Conservation (phyloP, 1,284 basidiomycete genomes). For the Binderoboletus segoi region DNA sequence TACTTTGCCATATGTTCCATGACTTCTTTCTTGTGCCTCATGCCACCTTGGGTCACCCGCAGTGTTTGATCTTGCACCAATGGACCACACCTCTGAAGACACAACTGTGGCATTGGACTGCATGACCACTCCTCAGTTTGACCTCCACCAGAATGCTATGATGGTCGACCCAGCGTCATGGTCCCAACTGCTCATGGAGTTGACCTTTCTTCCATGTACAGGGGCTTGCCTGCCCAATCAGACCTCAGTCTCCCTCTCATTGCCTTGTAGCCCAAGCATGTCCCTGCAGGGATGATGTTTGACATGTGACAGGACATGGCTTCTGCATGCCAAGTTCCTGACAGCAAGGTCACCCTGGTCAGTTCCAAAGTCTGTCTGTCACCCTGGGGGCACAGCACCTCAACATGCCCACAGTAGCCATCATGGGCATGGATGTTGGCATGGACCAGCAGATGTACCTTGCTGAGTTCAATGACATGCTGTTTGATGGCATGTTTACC, state of each 20-base stretch:
- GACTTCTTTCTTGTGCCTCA: conserved; percentile 30
- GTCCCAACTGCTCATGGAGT: conserved; percentile 6
- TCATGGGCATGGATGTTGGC: conserved; percentile 16
- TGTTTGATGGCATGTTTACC: conserved; percentile 17
- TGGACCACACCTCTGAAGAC: conserved; percentile 31
- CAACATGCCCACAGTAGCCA: background rate
- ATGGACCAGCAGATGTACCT: conserved; percentile 11
- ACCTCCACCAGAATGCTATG: conserved; percentile 13
- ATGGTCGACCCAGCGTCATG: conserved; percentile 10
- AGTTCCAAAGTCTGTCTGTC: background rate
- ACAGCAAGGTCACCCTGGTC: conserved; percentile 3
- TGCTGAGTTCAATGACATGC: conserved; percentile 26
- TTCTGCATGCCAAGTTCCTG: conserved; percentile 5
- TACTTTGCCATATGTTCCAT: conserved; percentile 21
- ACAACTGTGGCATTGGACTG: conserved; percentile 13
- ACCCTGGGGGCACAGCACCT: conserved; percentile 9
- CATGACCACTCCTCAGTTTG: conserved; percentile 2
- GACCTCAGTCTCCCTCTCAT: conserved; percentile 39
- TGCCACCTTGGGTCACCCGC: conserved; percentile 12
- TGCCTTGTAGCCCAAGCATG: conserved; percentile 39
- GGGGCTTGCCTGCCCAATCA: conserved; percentile 47
- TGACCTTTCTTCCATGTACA: conserved; percentile 46
- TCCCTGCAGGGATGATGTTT: conserved; percentile 16
- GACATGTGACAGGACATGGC: conserved; percentile 28
- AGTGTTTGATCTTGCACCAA: conserved; percentile 31